These are phyloP conservation scores for Pseudoscleropodium purum DNA, from an alignment of 225 moss, liverwort and hornwort species.

Conservation along the genomic window DNA sequence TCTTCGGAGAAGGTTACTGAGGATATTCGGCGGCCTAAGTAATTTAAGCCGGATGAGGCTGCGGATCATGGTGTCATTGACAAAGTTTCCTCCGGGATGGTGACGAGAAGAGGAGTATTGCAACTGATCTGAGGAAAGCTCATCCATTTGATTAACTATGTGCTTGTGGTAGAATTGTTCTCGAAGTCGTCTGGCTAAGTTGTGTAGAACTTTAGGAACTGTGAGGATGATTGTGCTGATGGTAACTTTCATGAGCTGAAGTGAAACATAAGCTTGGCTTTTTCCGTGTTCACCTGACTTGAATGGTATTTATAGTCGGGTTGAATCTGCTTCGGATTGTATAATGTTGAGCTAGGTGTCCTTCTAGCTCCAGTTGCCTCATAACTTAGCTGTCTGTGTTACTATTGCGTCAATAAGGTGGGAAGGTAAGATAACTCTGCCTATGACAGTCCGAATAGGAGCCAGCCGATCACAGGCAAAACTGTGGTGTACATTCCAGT, in stretches of 20 bases:
- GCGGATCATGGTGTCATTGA: conserved; percentile 69
- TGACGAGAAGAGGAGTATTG: conserved; percentile 53
- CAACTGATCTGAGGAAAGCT: conserved; percentile 54
- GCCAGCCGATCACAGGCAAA: too few relatives aligned
- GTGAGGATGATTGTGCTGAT: neutral
- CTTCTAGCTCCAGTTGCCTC: neutral
- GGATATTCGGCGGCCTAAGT: conserved; percentile 19
- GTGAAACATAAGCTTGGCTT: neutral
- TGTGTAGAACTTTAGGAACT: neutral
- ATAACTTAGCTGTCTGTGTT: neutral
- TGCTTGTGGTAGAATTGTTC: neutral
- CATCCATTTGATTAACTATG: conserved; percentile 38
- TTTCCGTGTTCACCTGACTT: neutral
- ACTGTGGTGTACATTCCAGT: too few relatives aligned
- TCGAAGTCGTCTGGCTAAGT: neutral
- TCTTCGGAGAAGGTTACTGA: conserved; percentile 48
- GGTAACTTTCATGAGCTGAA: neutral
- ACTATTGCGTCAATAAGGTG: neutral
- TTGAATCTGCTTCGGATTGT: neutral
- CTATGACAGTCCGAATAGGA: too few relatives aligned
- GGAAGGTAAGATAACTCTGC: neutral
- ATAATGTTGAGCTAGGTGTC: neutral
- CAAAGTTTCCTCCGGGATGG: neutral
- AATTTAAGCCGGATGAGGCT: conserved; percentile 73
- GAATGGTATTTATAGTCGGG: neutral